A percentile compares a stretch with the other conserved stretches of the same genome.
These are phyloP conservation scores for Penicillium fimorum DNA, from an alignment of 495 filamentous ascomycete species.

Conservation along the genomic window DNA sequence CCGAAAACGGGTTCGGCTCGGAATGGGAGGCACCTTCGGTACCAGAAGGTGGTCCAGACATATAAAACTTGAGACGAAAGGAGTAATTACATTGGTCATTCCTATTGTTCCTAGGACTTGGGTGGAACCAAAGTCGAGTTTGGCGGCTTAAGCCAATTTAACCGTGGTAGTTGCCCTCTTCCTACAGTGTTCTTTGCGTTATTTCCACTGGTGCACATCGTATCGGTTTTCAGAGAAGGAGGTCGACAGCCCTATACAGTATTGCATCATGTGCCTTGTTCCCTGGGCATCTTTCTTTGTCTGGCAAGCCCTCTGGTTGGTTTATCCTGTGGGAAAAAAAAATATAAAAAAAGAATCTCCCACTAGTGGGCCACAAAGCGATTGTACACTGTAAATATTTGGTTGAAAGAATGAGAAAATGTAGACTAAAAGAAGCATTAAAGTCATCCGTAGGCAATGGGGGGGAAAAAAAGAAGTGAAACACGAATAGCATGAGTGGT, in stretches of 20 bases:
- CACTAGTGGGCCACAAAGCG: background rate
- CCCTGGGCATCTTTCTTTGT: background rate
- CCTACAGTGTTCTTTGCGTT: background rate
- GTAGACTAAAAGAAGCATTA: background rate
- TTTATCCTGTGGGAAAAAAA: background rate
- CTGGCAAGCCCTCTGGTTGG: background rate
- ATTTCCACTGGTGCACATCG: background rate
- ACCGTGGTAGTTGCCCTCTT: background rate
- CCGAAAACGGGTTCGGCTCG: background rate
- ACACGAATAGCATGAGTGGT: slow-evolving; percentile 13
- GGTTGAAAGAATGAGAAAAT: background rate
- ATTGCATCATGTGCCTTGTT: background rate
- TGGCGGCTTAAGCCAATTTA: background rate
- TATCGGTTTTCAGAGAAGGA: background rate
- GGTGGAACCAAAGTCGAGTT: background rate
- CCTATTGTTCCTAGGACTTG: background rate
- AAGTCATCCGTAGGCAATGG: background rate
- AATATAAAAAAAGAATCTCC: background rate
- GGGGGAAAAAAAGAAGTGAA: slow-evolving; percentile 6
- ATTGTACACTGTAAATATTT: background rate
- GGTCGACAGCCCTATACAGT: background rate
- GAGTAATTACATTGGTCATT: background rate
- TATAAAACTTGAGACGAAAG: background rate
- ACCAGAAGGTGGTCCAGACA: background rate
- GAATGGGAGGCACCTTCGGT: background rate